Evolutionary conservation across 352 stramenopile species (phyloP).

Genomic region (Phytophthora quininea): DNA sequence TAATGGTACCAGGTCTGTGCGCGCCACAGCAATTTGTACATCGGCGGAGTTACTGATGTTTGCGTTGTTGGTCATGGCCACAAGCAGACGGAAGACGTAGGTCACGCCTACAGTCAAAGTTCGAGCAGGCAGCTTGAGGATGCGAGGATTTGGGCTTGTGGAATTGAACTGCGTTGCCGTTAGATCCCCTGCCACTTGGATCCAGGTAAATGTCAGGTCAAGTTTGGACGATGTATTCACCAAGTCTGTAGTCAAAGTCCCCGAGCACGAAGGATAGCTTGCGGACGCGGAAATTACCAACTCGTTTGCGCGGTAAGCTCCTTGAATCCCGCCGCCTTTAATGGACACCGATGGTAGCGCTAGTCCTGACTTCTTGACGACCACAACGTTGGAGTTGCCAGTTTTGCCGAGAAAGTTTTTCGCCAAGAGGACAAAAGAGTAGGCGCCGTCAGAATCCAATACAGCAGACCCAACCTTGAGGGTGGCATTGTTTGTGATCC

Average conservation of each 20-base stretch:
- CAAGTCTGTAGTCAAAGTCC: constrained; percentile 16
- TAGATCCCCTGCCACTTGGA: constrained; percentile 54
- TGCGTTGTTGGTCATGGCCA: constrained; percentile 50
- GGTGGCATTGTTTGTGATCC: constrained; percentile 39
- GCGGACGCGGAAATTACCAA: constrained; percentile 52
- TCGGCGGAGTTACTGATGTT: constrained; percentile 57
- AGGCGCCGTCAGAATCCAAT: constrained; percentile 48
- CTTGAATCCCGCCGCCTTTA: constrained; percentile 45
- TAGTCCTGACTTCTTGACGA: constrained; percentile 53
- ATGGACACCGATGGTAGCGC: constrained; percentile 65
- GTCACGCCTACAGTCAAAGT: constrained; percentile 58
- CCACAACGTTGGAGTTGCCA: constrained; percentile 47
- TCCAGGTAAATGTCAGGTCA: constrained; percentile 64
- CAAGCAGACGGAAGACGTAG: constrained; percentile 67
- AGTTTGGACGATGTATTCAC: constrained; percentile 23
- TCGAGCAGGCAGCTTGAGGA: constrained; percentile 52
- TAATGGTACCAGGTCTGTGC: constrained; percentile 42
- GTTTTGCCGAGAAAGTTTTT: constrained; percentile 57
- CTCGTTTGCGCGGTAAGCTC: constrained; percentile 44
- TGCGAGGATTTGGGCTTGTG: constrained; percentile 56
- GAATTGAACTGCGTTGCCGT: constrained; percentile 49
- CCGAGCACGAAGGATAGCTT: constrained; percentile 50
- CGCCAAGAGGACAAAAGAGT: constrained; percentile 52
- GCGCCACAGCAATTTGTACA: constrained; percentile 49
- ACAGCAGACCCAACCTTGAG: constrained; percentile 38